These are phyloP conservation scores for Psilocybe cyanescens DNA, from an alignment of 768 basidiomycete species.

Conservation along the genomic window DNA sequence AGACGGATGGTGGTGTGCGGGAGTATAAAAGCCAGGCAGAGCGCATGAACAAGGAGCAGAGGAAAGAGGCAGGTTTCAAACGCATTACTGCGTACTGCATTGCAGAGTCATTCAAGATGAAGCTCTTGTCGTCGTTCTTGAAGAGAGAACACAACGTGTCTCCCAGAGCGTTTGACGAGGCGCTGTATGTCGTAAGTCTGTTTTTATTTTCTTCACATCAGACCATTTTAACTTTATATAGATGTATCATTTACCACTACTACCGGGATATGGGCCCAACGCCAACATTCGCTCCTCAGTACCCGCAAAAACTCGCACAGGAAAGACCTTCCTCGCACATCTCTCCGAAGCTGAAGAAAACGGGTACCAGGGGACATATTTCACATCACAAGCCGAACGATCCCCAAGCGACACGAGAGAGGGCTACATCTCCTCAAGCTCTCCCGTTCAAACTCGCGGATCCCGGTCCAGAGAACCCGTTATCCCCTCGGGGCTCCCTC, in stretches of 20 bases:
- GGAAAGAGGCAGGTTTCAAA: slow-evolving; percentile 79
- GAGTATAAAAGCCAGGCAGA: slow-evolving; percentile 88
- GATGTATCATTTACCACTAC: slow-evolving; percentile 91
- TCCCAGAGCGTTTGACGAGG: slow-evolving; percentile 90
- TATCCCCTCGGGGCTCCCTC: background rate
- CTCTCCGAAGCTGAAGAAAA: slow-evolving; percentile 90
- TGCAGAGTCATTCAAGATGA: slow-evolving; percentile 85
- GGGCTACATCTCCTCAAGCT: slow-evolving; percentile 67
- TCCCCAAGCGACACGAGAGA: slow-evolving; percentile 43
- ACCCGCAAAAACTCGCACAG: slow-evolving; percentile 48
- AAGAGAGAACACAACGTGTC: slow-evolving; percentile 93
- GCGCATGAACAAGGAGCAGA: slow-evolving; percentile 85
- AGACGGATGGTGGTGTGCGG: slow-evolving; percentile 66
- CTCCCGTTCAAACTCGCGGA: slow-evolving; percentile 41
- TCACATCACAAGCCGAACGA: slow-evolving; percentile 42
- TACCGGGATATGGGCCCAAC: slow-evolving; percentile 88
- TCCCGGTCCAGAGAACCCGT: background rate
- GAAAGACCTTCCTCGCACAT: slow-evolving; percentile 63
- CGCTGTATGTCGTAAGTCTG: slow-evolving; percentile 82
- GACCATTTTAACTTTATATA: slow-evolving; percentile 27
- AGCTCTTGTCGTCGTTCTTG: slow-evolving; percentile 79
- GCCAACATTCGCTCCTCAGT: slow-evolving; percentile 87
- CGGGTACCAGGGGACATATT: slow-evolving; percentile 89
- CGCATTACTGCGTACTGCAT: slow-evolving; percentile 90
- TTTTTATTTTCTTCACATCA: background rate